Evolutionary conservation across 345 rosid species (phyloP), one percentile per base, ranked within the genome.

Genomic region (Pelargonium nanum): DNA sequence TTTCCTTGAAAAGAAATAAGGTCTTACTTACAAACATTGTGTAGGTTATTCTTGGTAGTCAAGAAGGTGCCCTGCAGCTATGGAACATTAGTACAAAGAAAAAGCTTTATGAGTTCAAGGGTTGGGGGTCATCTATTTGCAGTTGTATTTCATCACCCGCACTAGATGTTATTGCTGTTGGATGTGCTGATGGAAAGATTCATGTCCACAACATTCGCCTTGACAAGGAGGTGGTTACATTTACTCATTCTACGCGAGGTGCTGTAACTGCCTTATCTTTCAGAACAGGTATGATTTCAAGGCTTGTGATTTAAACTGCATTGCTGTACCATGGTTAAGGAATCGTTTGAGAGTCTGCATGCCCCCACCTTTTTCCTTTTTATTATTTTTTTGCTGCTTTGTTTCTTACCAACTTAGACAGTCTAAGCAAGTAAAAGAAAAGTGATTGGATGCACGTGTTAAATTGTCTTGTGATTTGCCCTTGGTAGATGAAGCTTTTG

Each of bases 51-150:
- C 67, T 89, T 10, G 97, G 92, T 64, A 89, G 94, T 67, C 88
- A 84, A 60, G 86, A 93, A 63, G 99, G 99, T 68, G 66, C 79
- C 9, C 67, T 93, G 74, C 97, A 89, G 83, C 90, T 89, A 64
- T 93, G 97, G 99, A 93, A 93, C 65, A 78, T 89, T 24, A 93
- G 89, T 70, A 83, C 99, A 24, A 89, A 83, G 79, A 89, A 83
- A 74, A 87, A 77, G 68, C 71, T 93, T 26, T 87, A 74, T 68
- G 85, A 89, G 66, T 89, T 93, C 61, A 81, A 79, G 75, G 94
- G 94, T 57, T 89, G 97, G 97, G 77, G 73, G 63, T 89, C 94
- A 0, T 64, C 90, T 55, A 64, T 93, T 62, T 68, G 83, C 71
- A 72, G 87, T 65, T 89, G 91, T 75, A 88, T 87, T 56, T 82